Base-by-base conservation (phyloP, 176 grass and related monocot species). In the Hordeum marinum region DNA sequence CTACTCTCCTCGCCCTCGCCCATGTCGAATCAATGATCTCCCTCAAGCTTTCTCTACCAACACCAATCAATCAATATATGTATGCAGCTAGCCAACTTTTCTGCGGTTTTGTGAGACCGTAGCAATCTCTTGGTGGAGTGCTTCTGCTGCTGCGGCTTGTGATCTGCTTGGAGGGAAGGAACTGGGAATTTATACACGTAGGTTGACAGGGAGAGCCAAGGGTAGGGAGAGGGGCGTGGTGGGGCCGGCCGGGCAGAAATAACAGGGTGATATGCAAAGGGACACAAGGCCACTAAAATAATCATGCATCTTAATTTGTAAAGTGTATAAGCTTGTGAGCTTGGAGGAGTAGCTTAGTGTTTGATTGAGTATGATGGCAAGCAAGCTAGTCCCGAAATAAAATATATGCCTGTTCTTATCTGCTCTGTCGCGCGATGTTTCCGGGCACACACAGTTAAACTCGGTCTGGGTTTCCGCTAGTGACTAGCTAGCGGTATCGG, bases 111-210 rank as follows among this genome's bases (percentile, higher is more conserved):
- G 11, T 9, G 21, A 63, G 58, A 75, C 79, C 61, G 27, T 83
- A 79, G 71, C 18, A 42, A 83, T 37, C 84, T 40, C 46, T 78
- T 79, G 52, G 52, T 31, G 0, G 31, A 66, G 57, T 37, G 72
- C 79, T 86, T 6, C 72, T 52, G 48, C 41, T 17, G 1, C 34
- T 80, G 3, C 72, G 50, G 3, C 76, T 43, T 54, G 81, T 79
- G 18, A 37, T 81, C 85, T 54, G 31, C 9, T 85, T 39, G 75
- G 75, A 90, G 59, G 29, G 59, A 90, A 87, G 67, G 75, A 46
- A 66, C 37, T 58, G 67, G 23, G 27, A 70, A 84, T 87, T 90
- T 90, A 90, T 90, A 90, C 75, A 87, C 20, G 59, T 55, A 82
- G 55, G 78, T 29, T 78, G 55, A 78, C 77, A 77, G 63, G 77